Evolutionary conservation across 2,329 filamentous ascomycete species (phyloP).

Genomic region (Claviceps sp.): DNA sequence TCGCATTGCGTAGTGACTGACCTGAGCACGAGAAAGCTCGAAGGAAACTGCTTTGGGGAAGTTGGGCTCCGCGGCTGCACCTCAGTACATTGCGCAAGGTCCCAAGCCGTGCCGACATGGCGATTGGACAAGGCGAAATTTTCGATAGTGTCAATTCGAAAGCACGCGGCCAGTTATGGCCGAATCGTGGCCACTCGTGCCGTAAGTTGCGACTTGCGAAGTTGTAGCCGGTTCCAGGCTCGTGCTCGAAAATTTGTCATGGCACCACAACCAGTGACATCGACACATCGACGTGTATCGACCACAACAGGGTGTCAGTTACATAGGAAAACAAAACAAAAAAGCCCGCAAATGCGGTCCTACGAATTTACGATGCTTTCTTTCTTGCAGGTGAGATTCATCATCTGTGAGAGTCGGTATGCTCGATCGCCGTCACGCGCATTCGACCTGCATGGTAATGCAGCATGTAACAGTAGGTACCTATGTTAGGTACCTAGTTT

Average conservation of each 20-base stretch:
- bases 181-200: background rate
- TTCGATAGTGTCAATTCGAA: background rate
- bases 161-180: background rate
- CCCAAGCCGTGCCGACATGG: constrained; percentile 14
- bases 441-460: too few species aligned
- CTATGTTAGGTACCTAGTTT: background rate
- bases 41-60: constrained; percentile 4
- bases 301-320: too few species aligned
- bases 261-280: too few species aligned
- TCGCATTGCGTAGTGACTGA: background rate
- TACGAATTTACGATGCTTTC: too few species aligned
- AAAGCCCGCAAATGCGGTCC: too few species aligned
- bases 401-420: too few species aligned
- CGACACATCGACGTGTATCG: too few species aligned
- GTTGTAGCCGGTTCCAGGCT: too few species aligned
- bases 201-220: background rate
- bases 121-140: background rate
- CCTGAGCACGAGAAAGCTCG: constrained; percentile 4
- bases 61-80: constrained; percentile 11
- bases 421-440: too few species aligned
- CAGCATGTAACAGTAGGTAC: background rate
- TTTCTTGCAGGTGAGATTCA: too few species aligned
- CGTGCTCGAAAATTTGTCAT: too few species aligned
- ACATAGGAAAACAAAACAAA: too few species aligned
- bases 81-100: constrained; percentile 16